Conservation (phyloP, 495 filamentous ascomycete species). For the Tuber magnatum region DNA sequence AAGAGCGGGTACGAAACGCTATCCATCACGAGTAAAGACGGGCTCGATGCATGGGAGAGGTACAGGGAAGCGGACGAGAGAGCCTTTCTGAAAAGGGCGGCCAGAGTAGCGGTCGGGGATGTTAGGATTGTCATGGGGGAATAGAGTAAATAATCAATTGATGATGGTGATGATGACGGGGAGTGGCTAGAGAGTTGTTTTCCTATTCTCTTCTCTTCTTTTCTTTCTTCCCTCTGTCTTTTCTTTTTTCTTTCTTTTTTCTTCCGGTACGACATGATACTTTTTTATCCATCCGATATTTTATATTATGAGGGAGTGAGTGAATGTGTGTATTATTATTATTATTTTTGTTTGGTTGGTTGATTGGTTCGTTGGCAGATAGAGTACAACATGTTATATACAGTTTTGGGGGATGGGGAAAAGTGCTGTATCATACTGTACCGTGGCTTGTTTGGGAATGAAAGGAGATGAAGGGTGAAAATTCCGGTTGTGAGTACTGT, state of each 20-base stretch:
- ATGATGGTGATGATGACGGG: background rate
- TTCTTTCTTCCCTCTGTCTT: no score
- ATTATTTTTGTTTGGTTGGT: background rate
- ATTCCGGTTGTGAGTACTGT: no score
- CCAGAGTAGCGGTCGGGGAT: slow-evolving; percentile 66
- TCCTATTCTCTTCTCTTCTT: background rate
- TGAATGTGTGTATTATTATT: background rate
- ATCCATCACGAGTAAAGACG: slow-evolving; percentile 57
- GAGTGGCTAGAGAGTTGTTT: background rate
- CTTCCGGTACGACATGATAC: slow-evolving; percentile 4
- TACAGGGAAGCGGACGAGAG: slow-evolving; percentile 72
- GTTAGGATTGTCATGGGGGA: slow-evolving; percentile 46
- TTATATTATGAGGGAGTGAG: background rate
- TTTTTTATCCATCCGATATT: background rate
- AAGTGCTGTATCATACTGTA: background rate
- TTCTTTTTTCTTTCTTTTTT: background rate
- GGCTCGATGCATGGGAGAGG: slow-evolving; percentile 68
- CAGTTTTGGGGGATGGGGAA: background rate
- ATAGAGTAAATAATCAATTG: slow-evolving; percentile 11
- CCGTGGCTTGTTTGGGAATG: background rate
- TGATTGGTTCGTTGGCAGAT: background rate
- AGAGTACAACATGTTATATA: background rate
- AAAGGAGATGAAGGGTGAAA: background rate
- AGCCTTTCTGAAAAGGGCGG: slow-evolving; percentile 75
- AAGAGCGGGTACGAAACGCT: slow-evolving; percentile 93